These are phyloP conservation scores for Solanum hybrid DNA, from an alignment of 305 asterid species.

Conservation along the genomic window DNA sequence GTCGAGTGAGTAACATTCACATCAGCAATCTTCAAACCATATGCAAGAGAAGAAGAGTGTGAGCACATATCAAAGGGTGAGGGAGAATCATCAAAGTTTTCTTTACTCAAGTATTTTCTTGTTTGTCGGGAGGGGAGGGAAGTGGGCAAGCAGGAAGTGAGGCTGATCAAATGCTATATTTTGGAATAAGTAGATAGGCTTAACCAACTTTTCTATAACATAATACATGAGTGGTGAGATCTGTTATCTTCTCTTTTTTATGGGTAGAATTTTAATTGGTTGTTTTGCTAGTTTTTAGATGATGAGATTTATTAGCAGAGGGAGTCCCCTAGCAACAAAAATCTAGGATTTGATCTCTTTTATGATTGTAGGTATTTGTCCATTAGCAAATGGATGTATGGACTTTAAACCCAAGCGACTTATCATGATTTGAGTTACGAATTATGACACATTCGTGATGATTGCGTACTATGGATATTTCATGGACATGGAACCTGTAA, in stretches of 20 bases:
- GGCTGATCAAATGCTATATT: not conserved
- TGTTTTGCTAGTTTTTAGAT: not conserved
- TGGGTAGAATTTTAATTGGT: not conserved
- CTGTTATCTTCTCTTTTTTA: not conserved
- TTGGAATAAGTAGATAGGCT: not conserved
- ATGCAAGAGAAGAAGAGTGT: not conserved
- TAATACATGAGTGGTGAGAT: not conserved
- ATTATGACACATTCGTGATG: not conserved
- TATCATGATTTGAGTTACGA: not conserved
- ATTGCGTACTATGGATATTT: not conserved
- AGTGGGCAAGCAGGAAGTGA: not conserved
- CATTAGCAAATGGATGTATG: not conserved
- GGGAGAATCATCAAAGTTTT: not conserved
- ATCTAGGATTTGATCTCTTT: not conserved
- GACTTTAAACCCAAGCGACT: not conserved
- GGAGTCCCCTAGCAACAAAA: not conserved
- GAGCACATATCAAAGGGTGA: not conserved
- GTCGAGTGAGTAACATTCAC: conserved; percentile 23
- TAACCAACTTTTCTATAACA: not conserved
- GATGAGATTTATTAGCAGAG: not conserved
- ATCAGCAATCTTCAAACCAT: conserved; percentile 4
- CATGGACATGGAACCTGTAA: not conserved
- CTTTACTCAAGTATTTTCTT: not conserved
- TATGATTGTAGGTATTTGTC: not conserved
- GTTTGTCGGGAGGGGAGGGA: not conserved